phyloP scores from a whole-genome alignment of 169 alveolate genomes.

The Cardiosporidium cionae region DNA sequence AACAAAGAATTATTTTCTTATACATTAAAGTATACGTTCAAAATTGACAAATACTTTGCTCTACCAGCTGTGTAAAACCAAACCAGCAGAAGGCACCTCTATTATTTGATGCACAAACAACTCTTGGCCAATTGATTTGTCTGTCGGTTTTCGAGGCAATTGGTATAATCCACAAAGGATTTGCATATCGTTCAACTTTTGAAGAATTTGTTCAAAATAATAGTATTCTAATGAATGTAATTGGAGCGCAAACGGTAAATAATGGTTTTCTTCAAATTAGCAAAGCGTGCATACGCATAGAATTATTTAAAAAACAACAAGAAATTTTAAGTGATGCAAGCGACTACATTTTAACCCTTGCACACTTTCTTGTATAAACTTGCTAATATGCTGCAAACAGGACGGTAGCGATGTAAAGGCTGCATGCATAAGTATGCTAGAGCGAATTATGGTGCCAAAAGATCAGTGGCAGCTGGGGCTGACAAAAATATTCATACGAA shows the following conservation, averaged over 20 bases:
- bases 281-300: neutral
- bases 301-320: neutral
- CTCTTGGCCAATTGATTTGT: conserved; percentile 67
- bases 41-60: too few species aligned
- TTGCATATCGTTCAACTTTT: conserved; percentile 54
- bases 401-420: conserved; percentile 20
- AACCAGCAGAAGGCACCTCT: conserved; percentile 72
- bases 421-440: conserved; percentile 36
- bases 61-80: conserved; percentile 75
- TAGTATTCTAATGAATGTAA: conserved; percentile 31
- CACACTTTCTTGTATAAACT: too few species aligned
- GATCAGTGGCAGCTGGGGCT: conserved; percentile 42
- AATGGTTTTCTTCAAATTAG: neutral
- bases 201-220: conserved; percentile 38
- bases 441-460: conserved; percentile 35
- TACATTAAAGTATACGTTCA: too few species aligned
- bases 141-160: conserved; percentile 77
- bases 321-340: too few species aligned
- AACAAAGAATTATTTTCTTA: conserved; percentile 27
- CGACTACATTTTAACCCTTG: neutral
- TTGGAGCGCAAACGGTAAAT: conserved; percentile 29
- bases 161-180: conserved; percentile 73
- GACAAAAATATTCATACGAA: conserved; percentile 37
- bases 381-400: neutral
- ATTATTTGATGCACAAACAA: conserved; percentile 64